These are phyloP conservation scores for Gryganskiella cystojenkinii DNA, from an alignment of 192 early-diverging fungal species.

Conservation along the genomic window DNA sequence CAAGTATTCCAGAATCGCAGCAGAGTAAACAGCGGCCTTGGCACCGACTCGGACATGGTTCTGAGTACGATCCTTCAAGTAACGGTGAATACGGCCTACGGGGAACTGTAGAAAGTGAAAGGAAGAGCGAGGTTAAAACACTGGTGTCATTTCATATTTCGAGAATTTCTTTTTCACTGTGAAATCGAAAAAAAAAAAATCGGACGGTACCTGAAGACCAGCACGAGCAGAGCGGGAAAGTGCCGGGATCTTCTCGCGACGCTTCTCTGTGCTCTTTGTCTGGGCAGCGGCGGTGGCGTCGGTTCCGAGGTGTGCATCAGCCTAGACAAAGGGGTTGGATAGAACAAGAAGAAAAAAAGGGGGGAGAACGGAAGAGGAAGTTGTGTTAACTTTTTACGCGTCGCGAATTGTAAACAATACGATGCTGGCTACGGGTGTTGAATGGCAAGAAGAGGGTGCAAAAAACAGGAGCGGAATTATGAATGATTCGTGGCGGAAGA, in stretches of 20 bases:
- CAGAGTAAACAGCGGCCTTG: constrained; percentile 91
- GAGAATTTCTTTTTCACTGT: not conserved
- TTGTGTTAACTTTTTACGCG: too few relatives aligned
- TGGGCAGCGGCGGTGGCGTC: constrained; percentile 34
- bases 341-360: not conserved
- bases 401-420: too few relatives aligned
- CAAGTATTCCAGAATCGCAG: constrained; percentile 93
- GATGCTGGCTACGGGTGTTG: too few relatives aligned
- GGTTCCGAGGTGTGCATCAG: constrained; percentile 54
- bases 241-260: constrained; percentile 60
- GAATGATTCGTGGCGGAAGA: too few relatives aligned
- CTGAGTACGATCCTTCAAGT: constrained; percentile 84
- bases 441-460: too few relatives aligned
- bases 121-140: not conserved
- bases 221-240: constrained; percentile 70
- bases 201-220: constrained; percentile 65
- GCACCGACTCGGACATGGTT: constrained; percentile 88
- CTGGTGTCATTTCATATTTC: not conserved
- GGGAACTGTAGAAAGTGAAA: constrained; percentile 74
- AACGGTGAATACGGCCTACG: constrained; percentile 94
- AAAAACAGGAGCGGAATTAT: too few relatives aligned
- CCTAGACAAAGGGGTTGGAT: constrained; percentile 19
- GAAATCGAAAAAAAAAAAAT: not conserved
- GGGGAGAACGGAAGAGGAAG: not conserved
- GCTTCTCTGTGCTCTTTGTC: constrained; percentile 47